Percentiles rank a stretch among this genome's conserved stretches.
Conservation (phyloP, 2,329 filamentous ascomycete genomes). For the Colletotrichum acutatum region DNA sequence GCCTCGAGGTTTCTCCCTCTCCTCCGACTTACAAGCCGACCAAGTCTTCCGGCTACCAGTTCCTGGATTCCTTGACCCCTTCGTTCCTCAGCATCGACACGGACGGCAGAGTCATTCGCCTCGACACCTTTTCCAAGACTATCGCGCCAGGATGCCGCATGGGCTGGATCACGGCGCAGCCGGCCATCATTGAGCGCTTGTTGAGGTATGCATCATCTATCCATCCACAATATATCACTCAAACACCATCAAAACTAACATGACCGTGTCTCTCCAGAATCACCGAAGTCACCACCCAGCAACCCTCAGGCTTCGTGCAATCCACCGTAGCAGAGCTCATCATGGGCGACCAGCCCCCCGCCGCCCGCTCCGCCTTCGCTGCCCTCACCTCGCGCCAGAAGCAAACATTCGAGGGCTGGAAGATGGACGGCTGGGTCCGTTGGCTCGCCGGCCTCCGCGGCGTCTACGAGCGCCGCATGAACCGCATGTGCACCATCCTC, state of each 20-base stretch:
- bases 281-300: constrained; percentile 81
- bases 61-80: constrained; percentile 84
- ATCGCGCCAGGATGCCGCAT: constrained; percentile 89
- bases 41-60: constrained; percentile 73
- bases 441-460: constrained; percentile 89
- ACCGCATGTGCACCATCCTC: constrained; percentile 78
- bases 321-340: constrained; percentile 81
- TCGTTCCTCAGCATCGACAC: constrained; percentile 85
- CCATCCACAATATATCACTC: not conserved
- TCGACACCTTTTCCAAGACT: constrained; percentile 96
- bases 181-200: constrained; percentile 79
- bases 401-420: constrained; percentile 71
- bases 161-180: constrained; percentile 91
- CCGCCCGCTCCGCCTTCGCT: constrained; percentile 54
- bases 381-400: constrained; percentile 58
- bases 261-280: constrained; percentile 60
- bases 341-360: constrained; percentile 73
- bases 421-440: constrained; percentile 86
- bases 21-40: constrained; percentile 41
- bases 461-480: constrained; percentile 88
- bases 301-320: constrained; percentile 92
- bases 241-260: not conserved
- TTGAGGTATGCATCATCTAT: constrained; percentile 42
- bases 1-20: constrained; percentile 43
- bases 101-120: constrained; percentile 86